Evolutionary conservation across 2,329 filamentous ascomycete species (phyloP).

Genomic region (Podosphaera fusca): DNA sequence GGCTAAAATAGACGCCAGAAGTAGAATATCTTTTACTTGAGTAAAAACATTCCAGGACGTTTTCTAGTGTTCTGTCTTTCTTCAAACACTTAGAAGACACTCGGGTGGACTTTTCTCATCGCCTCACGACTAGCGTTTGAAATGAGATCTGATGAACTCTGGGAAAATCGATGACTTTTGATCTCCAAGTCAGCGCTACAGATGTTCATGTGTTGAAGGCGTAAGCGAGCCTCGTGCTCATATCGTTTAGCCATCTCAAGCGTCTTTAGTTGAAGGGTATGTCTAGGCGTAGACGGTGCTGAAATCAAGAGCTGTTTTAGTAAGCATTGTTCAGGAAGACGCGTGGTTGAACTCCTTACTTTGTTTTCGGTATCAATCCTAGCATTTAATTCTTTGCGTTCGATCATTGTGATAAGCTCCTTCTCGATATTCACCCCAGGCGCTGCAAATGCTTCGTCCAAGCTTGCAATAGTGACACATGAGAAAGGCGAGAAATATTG

Average conservation of each 20-base stretch:
- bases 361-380: conserved; percentile 67
- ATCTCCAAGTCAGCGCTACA: conserved; percentile 54
- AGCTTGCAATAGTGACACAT: conserved; percentile 55
- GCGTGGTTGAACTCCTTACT: conserved; percentile 19
- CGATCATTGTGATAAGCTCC: conserved; percentile 63
- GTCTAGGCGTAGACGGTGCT: conserved; percentile 40
- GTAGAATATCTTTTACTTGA: too few relatives aligned
- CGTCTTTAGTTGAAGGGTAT: conserved; percentile 45
- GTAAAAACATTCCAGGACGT: too few relatives aligned
- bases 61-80: too few relatives aligned
- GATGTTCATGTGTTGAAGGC: conserved; percentile 57
- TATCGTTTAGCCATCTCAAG: conserved; percentile 47
- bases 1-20: too few relatives aligned
- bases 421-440: conserved; percentile 39
- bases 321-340: conserved; percentile 4
- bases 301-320: conserved; percentile 42
- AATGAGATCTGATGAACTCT: not conserved
- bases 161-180: not conserved
- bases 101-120: not conserved
- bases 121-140: not conserved
- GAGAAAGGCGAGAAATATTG: conserved; percentile 87
- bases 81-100: too few relatives aligned
- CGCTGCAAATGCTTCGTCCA: conserved; percentile 53
- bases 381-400: conserved; percentile 45
- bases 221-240: conserved; percentile 50